These are phyloP conservation scores for Suillus subalutaceus DNA, from an alignment of 768 basidiomycete genomes.

Conservation along the genomic window DNA sequence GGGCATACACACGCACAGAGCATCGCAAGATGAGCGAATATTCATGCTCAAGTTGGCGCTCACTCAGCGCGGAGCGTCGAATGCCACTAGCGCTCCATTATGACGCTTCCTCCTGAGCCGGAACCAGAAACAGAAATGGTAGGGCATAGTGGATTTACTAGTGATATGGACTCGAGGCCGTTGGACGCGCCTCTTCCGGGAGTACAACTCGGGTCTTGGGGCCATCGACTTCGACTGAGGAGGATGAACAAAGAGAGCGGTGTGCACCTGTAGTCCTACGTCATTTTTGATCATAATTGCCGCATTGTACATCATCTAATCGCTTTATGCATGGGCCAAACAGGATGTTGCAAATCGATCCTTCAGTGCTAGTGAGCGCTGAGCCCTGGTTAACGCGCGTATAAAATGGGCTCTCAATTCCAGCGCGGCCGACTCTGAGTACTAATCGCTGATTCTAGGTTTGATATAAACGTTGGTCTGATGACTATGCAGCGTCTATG, in stretches of 20 bases:
- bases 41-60: conserved; percentile 68
- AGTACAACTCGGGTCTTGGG: not conserved
- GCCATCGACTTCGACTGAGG: not conserved
- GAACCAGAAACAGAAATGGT: not conserved
- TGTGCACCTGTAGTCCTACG: not conserved
- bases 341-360: not conserved
- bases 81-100: not conserved
- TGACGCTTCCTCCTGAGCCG: conserved; percentile 2
- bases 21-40: conserved; percentile 79
- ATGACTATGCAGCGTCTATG: not conserved
- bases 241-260: not conserved
- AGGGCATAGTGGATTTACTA: conserved; percentile 2
- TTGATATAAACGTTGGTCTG: not conserved
- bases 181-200: not conserved
- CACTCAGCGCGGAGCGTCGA: conserved; percentile 52
- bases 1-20: conserved; percentile 45
- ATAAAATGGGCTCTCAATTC: not conserved
- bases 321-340: not conserved
- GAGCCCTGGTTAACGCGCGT: not conserved
- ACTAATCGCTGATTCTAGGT: not conserved
- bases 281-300: not conserved
- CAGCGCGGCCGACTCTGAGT: not conserved
- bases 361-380: not conserved
- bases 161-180: conserved; percentile 4
- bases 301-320: not conserved